Evolutionary conservation across 2,329 filamentous ascomycete species (phyloP).

Genomic region (Cercospora sp.): DNA sequence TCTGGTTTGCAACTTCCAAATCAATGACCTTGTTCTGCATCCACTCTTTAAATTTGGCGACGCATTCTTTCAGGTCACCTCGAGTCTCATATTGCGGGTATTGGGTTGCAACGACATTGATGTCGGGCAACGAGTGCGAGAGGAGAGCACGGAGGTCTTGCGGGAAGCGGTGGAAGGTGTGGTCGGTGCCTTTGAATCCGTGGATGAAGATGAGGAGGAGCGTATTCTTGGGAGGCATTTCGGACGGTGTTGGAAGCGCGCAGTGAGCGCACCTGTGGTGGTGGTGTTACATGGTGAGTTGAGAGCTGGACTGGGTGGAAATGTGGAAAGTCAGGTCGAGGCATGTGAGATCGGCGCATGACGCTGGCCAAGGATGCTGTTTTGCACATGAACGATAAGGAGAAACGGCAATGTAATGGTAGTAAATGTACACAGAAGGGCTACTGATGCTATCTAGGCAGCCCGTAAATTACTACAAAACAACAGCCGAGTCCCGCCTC

Average conservation of each 20-base stretch:
- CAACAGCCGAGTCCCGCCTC: neutral
- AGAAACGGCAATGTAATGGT: neutral
- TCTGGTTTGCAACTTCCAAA: constrained; percentile 78
- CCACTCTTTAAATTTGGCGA: constrained; percentile 75
- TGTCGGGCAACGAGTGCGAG: constrained; percentile 64
- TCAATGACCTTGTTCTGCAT: constrained; percentile 91
- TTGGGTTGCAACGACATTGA: constrained; percentile 66
- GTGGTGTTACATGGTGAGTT: constrained; percentile 1
- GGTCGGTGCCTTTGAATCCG: constrained; percentile 82
- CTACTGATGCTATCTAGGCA: constrained; percentile 14
- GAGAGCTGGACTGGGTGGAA: neutral
- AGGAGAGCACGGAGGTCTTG: constrained; percentile 67
- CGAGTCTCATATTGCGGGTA: constrained; percentile 83
- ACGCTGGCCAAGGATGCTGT: constrained; percentile 1
- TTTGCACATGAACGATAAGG: neutral
- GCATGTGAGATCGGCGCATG: constrained; percentile 2
- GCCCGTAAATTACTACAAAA: constrained; percentile 8
- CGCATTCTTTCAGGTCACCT: constrained; percentile 70
- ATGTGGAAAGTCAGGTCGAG: neutral
- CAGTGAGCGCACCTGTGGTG: neutral
- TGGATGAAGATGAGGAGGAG: constrained; percentile 81
- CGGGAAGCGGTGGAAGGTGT: constrained; percentile 77
- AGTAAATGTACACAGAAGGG: constrained; percentile 17
- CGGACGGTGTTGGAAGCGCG: neutral
- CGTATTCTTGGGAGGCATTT: constrained; percentile 61